These are phyloP conservation scores for Mucor plumbeus DNA, from an alignment of 371 early-diverging fungal genomes.

Conservation along the genomic window DNA sequence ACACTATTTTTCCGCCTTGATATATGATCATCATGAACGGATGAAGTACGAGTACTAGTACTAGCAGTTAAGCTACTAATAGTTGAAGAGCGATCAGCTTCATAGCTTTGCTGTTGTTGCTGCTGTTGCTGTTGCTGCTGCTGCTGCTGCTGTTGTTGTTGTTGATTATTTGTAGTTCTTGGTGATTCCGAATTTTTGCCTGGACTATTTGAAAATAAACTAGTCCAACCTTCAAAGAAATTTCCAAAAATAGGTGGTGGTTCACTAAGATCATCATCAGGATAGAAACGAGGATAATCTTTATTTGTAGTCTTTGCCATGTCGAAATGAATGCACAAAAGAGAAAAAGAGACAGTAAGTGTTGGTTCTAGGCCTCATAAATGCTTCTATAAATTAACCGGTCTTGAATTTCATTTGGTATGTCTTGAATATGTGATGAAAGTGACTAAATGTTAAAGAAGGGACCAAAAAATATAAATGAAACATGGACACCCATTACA, in stretches of 20 bases:
- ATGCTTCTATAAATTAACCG: not conserved
- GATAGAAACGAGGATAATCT: not conserved
- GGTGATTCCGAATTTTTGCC: not conserved
- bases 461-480: not conserved
- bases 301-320: not conserved
- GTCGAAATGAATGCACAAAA: not conserved
- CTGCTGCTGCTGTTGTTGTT: too few relatives aligned
- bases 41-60: not conserved
- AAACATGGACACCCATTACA: not conserved
- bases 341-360: too few relatives aligned
- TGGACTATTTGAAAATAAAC: not conserved
- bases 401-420: conserved; percentile 3
- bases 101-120: not conserved
- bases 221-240: conserved; percentile 39
- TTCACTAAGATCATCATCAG: not conserved
- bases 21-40: not conserved
- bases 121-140: not conserved
- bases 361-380: not conserved
- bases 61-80: not conserved
- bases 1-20: conserved; percentile 28
- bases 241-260: conserved; percentile 27
- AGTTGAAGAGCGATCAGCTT: not conserved
- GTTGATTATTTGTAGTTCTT: not conserved
- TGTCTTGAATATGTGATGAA: not conserved
- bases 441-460: not conserved